A percentile compares a stretch with the other conserved stretches of the same genome.
Evolutionary conservation across 2,329 filamentous ascomycete species (phyloP).

Genomic region (Trichoderma semiorbis): DNA sequence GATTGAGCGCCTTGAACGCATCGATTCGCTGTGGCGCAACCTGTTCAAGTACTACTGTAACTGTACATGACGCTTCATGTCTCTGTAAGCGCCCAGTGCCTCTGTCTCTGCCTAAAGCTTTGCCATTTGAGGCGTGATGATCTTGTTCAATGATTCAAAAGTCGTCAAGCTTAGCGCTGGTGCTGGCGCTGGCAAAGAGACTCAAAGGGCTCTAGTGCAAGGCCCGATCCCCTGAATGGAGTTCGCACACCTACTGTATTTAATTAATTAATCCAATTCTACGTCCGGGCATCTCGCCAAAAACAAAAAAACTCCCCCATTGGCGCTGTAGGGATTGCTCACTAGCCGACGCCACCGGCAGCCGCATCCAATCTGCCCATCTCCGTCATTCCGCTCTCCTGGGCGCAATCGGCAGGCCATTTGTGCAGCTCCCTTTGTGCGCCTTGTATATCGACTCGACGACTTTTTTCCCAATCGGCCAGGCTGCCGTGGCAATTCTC

Average conservation of each 20-base stretch:
- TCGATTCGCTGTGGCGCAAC: not conserved
- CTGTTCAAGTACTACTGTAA: not conserved
- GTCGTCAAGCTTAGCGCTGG: not conserved
- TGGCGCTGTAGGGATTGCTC: constrained; percentile 1
- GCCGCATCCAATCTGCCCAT: constrained; percentile 18
- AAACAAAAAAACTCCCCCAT: not conserved
- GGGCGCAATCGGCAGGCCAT: constrained; percentile 14
- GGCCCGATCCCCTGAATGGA: constrained; percentile 5
- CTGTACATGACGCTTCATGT: not conserved
- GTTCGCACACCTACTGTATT: not conserved
- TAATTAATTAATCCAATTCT: not conserved
- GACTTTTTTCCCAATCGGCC: constrained; percentile 6
- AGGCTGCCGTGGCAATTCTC: constrained; percentile 17
- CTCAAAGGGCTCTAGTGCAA: constrained; percentile 3
- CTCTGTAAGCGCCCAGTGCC: not conserved
- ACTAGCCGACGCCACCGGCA: constrained; percentile 11
- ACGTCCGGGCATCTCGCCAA: not conserved
- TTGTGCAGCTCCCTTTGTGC: not conserved
- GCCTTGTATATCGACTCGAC: not conserved
- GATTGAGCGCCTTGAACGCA: not conserved
- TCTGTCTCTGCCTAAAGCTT: not conserved
- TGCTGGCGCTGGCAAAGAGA: not conserved
- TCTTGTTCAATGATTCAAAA: not conserved
- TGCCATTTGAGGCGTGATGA: not conserved
- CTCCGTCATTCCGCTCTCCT: constrained; percentile 19